A percentile compares a stretch with the other conserved stretches of the same genome.
Conservation (phyloP, 257 asterid species). For the Solanum clarkiae region DNA sequence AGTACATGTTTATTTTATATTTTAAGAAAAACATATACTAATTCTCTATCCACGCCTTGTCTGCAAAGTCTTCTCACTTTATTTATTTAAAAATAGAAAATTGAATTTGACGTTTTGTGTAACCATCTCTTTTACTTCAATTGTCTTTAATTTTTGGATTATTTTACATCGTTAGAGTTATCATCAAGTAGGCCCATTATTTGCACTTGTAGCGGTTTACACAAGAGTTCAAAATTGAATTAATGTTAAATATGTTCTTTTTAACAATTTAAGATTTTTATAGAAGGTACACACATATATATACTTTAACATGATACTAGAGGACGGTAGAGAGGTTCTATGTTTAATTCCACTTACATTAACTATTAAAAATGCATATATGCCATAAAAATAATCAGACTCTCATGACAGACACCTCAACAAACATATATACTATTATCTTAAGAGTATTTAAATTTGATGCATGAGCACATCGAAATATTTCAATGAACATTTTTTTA, state of each 20-base stretch:
- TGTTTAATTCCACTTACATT: not conserved
- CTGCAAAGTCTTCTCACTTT: not conserved
- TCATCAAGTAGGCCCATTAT: not conserved
- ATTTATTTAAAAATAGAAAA: not conserved
- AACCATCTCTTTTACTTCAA: not conserved
- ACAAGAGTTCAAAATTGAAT: not conserved
- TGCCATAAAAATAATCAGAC: not conserved
- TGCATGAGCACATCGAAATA: no score
- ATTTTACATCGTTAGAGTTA: not conserved
- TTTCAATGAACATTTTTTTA: no score
- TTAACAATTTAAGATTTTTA: not conserved
- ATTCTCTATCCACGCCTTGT: not conserved
- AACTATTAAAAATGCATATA: not conserved
- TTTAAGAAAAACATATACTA: not conserved
- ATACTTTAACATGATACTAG: not conserved
- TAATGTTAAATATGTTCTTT: not conserved
- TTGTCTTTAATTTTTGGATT: not conserved
- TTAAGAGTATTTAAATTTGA: no score
- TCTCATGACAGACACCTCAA: no score
- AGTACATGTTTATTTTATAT: not conserved
- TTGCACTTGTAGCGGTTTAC: not conserved
- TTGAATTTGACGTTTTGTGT: not conserved
- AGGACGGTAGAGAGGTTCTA: not conserved
- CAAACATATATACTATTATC: no score
- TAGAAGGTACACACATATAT: rapidly evolving